Base-by-base conservation (phyloP, 2,329 filamentous ascomycete species). In the Calycina herbarum region DNA sequence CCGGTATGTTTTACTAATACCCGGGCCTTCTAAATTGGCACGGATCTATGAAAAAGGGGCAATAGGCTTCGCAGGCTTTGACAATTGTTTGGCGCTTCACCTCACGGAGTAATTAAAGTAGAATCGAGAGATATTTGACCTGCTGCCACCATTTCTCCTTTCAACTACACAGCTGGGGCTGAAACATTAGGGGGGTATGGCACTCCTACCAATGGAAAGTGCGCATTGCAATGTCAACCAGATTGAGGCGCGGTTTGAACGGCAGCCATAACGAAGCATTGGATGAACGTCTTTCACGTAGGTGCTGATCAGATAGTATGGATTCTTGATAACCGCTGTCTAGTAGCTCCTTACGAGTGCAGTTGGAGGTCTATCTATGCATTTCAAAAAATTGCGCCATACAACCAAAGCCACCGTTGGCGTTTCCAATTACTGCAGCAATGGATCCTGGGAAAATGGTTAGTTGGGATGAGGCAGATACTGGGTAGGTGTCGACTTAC, bases 401-500 rank as follows among this genome's bases (percentile, higher is more conserved):
- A 27, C 31, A 35, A 27, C 48, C 48, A 57, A 45, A 66, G 60
- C 57, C 60, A 59, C 60, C 29, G 56, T 60, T n/a, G 27, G 57
- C 20, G 60, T 59, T 59, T 48, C 64, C 48, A 35, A 59, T 62
- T 31, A 66, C 64, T 66, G 75, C 40, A 77, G 69, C 33, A 76
- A 66, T 70, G 74, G 75, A 75, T 77, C 75, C 75, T 77, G 64
- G 27, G 65, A 51, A 57, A 24, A 27, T 54, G 20, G 48, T 54
- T 54, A 60, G 64, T 74, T 73, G 75, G 69, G 56, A 56, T 56
- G 33, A 35, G 24, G 35, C 8, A 33, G 58, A 59, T 59, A 45
- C 6, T 17, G 24, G 38, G 27, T 33, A 17, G 10, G 15, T 42
- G 57, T 42, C 51, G 27, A 79, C 82, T 78, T 79, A 85, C 85